Conservation (phyloP, 371 early-diverging fungal genomes). For the Zychaea mexicana region DNA sequence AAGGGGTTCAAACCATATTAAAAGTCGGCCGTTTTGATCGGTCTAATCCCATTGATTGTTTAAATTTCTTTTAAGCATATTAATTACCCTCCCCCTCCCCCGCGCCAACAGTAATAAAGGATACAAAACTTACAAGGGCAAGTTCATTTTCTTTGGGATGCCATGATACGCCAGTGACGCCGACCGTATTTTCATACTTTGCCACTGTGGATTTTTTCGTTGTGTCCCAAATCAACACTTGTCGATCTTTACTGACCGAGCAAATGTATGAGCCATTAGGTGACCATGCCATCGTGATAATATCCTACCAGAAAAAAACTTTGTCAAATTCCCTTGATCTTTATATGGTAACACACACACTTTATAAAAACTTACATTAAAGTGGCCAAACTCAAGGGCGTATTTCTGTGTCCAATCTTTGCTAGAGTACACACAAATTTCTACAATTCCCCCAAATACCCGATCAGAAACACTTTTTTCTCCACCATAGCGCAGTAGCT, state of each 20-base stretch:
- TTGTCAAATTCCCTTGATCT: not conserved
- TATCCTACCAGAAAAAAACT: slow-evolving; percentile 11
- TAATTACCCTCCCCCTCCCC: not conserved
- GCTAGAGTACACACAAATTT: slow-evolving; percentile 36
- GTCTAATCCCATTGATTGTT: not conserved
- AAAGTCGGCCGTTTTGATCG: slow-evolving; percentile 13
- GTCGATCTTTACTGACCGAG: slow-evolving; percentile 35
- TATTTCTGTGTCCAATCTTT: slow-evolving; percentile 43
- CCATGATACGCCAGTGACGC: slow-evolving; percentile 52
- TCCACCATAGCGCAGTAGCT: too few species aligned
- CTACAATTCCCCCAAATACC: slow-evolving; percentile 14
- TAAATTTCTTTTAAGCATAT: not conserved
- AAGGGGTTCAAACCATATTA: slow-evolving; percentile 18
- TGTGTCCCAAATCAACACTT: slow-evolving; percentile 58
- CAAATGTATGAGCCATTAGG: slow-evolving; percentile 62
- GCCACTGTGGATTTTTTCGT: slow-evolving; percentile 19
- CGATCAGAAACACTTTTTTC: not conserved
- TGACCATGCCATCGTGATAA: slow-evolving; percentile 59
- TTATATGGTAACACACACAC: slow-evolving; percentile 9
- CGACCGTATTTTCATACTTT: slow-evolving; percentile 21
- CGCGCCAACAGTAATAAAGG: not conserved
- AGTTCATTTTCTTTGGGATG: slow-evolving; percentile 55
- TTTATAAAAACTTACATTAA: slow-evolving; percentile 37
- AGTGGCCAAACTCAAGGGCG: slow-evolving; percentile 36
- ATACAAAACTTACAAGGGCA: slow-evolving; percentile 33